Evolutionary conservation across 164 flowering plant species (phyloP).

Genomic region (Stephania japonica): DNA sequence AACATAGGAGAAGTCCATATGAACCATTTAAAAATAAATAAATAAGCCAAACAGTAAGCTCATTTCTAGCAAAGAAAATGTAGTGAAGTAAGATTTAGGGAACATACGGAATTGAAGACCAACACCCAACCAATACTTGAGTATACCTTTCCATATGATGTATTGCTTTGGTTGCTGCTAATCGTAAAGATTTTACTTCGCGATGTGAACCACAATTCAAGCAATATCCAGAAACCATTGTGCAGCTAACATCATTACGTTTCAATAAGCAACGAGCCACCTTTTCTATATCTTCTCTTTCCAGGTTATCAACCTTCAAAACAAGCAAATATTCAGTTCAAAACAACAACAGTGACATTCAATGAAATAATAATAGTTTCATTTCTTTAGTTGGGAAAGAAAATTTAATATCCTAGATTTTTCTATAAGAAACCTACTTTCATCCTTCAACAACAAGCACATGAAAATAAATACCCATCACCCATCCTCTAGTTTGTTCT

Average conservation of each 20-base stretch:
- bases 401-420: background rate
- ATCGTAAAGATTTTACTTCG: constrained; percentile 41
- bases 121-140: background rate
- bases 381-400: background rate
- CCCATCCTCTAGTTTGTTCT: no score
- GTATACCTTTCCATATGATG: constrained; percentile 39
- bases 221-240: constrained; percentile 46
- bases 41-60: background rate
- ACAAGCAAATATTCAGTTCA: constrained; percentile 11
- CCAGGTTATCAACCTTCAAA: constrained; percentile 28
- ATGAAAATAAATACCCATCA: no score
- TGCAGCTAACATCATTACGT: constrained; percentile 13
- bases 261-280: constrained; percentile 35
- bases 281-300: constrained; percentile 21
- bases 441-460: no score
- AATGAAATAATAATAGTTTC: background rate
- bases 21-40: no score
- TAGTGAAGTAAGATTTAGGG: background rate
- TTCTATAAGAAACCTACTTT: no score
- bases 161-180: constrained; percentile 31
- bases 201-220: constrained; percentile 50
- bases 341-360: background rate
- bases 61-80: background rate
- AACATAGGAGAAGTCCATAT: no score
- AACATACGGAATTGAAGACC: background rate